Base-by-base conservation (phyloP, 495 filamentous ascomycete genomes). In the Aspergillus cavernicola region DNA sequence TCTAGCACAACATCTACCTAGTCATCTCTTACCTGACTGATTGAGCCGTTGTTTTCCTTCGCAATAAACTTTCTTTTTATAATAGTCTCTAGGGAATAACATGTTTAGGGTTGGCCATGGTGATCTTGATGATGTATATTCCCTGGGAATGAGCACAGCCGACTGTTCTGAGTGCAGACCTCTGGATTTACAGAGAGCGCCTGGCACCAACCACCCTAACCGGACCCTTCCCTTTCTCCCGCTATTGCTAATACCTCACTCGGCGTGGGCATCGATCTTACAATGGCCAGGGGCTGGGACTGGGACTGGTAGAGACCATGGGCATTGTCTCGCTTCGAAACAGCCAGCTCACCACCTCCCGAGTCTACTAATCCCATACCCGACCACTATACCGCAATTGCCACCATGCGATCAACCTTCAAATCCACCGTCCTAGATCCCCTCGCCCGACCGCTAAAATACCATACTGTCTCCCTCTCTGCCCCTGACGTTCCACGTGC, bases 221-320 rank as follows among this genome's bases (percentile, higher is more conserved):
- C 28, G 1, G 18, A 19, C n/a, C 29, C 31, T 36, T 26, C 43
- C 19, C 9, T 20, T 38, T 37, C 45, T 2, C 8, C 45, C 15
- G 45, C 29, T 13, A 37, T 36, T n/a, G 20, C 15, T 49, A 19
- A 37, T 10, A 47, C 19, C 38, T 22, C 12, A 1, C 38, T n/a
- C 43, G 50, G 50, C 24, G 37, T 52, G 22, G 50, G 37, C 16
- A 52, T 52, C 16, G 38, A 52, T 33, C 19, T 52, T 20, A 52
- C 50, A 13, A 52, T 41, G 38, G 50, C 50, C 32, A 15, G n/a
- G 6, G 32, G 12, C 12, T 35, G 32, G 32, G n/a, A n/a, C n/a
- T 10, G n/a, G 32, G 4, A 10, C 36, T 40, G 38, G 38, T 40
- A 18, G 38, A 2, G 7, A 1, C 38, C 38, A 40, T 40, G 38